Percentiles rank a stretch among this genome's conserved stretches.
These are phyloP conservation scores for Berkeleyomyces rouxiae DNA, from an alignment of 2,329 filamentous ascomycete genomes.

Conservation along the genomic window DNA sequence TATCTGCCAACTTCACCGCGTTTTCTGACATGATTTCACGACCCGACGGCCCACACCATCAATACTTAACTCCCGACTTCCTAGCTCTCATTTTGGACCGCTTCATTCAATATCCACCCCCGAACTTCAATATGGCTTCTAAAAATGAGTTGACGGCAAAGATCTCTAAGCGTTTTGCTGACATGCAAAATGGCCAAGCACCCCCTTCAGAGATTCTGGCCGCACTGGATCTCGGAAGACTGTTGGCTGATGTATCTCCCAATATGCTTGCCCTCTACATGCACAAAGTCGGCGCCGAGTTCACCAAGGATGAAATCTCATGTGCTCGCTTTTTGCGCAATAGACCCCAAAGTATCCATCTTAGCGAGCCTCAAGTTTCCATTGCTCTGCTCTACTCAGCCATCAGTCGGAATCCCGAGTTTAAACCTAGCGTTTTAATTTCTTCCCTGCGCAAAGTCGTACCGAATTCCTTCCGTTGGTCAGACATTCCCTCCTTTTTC, in stretches of 20 bases:
- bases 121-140: constrained; percentile 63
- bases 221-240: constrained; percentile 49
- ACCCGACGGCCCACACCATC: constrained; percentile 43
- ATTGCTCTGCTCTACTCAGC: constrained; percentile 54
- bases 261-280: constrained; percentile 49
- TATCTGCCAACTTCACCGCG: constrained; percentile 60
- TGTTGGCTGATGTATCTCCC: constrained; percentile 41
- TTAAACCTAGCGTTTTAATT: constrained; percentile 40
- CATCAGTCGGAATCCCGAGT: constrained; percentile 38
- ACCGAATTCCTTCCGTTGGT: constrained; percentile 48
- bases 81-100: constrained; percentile 70
- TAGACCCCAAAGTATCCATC: constrained; percentile 37
- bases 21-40: constrained; percentile 64
- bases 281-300: constrained; percentile 55
- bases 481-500: constrained; percentile 60
- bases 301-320: constrained; percentile 59
- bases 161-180: constrained; percentile 50
- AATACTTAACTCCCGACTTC: constrained; percentile 51
- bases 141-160: constrained; percentile 53
- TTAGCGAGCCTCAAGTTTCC: constrained; percentile 69
- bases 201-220: constrained; percentile 56
- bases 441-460: constrained; percentile 46
- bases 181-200: constrained; percentile 27
- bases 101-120: constrained; percentile 72
- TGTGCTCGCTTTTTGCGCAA: constrained; percentile 38